Base-by-base conservation (phyloP, 306 rosid species). In the Bauhinia variegata region DNA sequence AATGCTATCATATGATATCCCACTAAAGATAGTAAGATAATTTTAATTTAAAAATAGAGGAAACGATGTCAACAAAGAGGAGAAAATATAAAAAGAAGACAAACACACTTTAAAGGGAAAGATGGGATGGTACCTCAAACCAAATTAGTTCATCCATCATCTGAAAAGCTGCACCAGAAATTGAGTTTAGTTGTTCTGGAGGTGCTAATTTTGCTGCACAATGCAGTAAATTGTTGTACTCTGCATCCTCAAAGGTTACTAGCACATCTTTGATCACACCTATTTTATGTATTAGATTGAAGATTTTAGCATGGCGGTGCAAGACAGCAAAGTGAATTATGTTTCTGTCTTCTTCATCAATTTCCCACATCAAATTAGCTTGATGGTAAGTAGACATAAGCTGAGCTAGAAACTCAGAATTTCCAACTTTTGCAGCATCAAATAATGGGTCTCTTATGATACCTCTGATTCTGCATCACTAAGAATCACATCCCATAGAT, bases 351-450 rank as follows among this genome's bases (percentile, higher is more conserved):
- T 2, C 8, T 3, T 0, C 2, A 33, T 63, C 66, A 14, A 63
- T 7, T 53, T 76, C 85, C 82, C 82, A 81, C 32, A 81, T 59
- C 51, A 81, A 46, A 58, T 81, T 77, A 14, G n/a, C n/a, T n/a
- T 77, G 79, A 7, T 81, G n/a, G n/a, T n/a, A n/a, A n/a, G n/a
- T n/a, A n/a, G n/a, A n/a, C n/a, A n/a, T n/a, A n/a, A n/a, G n/a
- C n/a, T n/a, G n/a, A n/a, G n/a, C n/a, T n/a, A n/a, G n/a, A n/a
- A n/a, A n/a, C n/a, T n/a, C n/a, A n/a, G n/a, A n/a, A n/a, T n/a
- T n/a, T n/a, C n/a, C n/a, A n/a, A n/a, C n/a, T n/a, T n/a, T n/a
- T n/a, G n/a, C n/a, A n/a, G n/a, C n/a, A n/a, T n/a, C n/a, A n/a
- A n/a, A n/a, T n/a, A n/a, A n/a, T n/a, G n/a, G n/a, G n/a, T n/a